Evolutionary conservation across 495 filamentous ascomycete species (phyloP), one percentile per base, ranked within the genome.

Genomic region (Penicillium antarcticum): DNA sequence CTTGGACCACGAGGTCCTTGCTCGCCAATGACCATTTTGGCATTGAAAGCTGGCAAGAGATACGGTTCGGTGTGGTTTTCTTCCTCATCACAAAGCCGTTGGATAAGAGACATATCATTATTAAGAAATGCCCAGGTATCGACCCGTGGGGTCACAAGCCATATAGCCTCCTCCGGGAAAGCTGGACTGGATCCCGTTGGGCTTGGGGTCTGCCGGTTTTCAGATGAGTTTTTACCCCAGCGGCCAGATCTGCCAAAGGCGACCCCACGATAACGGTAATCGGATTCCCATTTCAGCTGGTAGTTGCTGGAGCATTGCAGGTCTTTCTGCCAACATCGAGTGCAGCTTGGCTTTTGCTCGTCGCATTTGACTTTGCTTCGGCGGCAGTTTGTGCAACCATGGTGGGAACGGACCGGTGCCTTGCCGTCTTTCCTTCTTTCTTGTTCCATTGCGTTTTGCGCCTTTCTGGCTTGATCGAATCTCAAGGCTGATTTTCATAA

Each of bases 301-400:
- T 17, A 32, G 9, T 12, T 17, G 16, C 26, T 32, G 23, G 24
- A 10, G 42, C 48, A 51, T n/a, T 21, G 48, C 18, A 51, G 38
- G n/a, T 43, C 40, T 9, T 51, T 51, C 16, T 51, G 39, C 48
- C 48, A 51, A 18, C 48, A 51, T 12, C 48, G 17, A 9, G 48
- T 51, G 19, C 48, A 51, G 14, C 9, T 36, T 24, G 48, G 48
- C 48, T 51, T 51, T 37, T 37, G 26, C 48, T 51, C 52, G 37
- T 55, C 52, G 38, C 52, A 55, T 49, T 55, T 55, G 36, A 55
- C 46, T 26, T 50, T 55, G 38, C 52, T 42, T 17, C 45, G 45
- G 24, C 52, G 52, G 31, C 52, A 55, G 21, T 43, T 43, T 26
- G 39, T 38, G 40, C 48, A 51, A n/a, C 48, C 48, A 34, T 51